These are phyloP conservation scores for Alternaria brassicae DNA, from an alignment of 2,329 filamentous ascomycete genomes.

Conservation along the genomic window DNA sequence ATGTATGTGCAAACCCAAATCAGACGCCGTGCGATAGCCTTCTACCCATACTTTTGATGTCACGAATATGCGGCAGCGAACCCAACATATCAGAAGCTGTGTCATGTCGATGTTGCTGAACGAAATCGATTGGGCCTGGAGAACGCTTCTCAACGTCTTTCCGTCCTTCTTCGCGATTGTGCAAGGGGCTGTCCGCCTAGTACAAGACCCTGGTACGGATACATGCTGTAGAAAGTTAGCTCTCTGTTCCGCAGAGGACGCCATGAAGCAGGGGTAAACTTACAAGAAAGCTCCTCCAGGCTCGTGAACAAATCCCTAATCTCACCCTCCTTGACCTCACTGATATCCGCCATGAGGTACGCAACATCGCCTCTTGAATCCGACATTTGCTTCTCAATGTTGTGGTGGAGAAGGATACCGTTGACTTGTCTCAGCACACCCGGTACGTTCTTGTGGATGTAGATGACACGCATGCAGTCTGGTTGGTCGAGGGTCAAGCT, in stretches of 20 bases:
- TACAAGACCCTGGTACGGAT: constrained; percentile 60
- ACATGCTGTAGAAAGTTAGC: constrained; percentile 30
- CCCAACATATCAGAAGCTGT: constrained; percentile 4
- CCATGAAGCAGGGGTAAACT: constrained; percentile 46
- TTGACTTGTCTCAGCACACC: constrained; percentile 96
- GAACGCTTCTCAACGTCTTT: neutral
- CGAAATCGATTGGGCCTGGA: neutral
- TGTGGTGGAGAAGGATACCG: constrained; percentile 91
- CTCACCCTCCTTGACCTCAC: constrained; percentile 78
- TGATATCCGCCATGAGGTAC: constrained; percentile 98
- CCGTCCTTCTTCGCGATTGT: neutral
- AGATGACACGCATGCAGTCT: constrained; percentile 90
- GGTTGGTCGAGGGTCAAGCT: constrained; percentile 89
- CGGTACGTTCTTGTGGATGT: constrained; percentile 95
- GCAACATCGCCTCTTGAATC: constrained; percentile 93
- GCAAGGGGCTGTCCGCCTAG: constrained; percentile 15
- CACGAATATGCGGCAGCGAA: constrained; percentile 7
- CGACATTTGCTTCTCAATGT: constrained; percentile 98
- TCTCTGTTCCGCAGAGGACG: neutral
- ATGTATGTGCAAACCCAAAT: neutral
- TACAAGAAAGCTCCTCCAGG: constrained; percentile 81
- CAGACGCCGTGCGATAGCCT: constrained; percentile 51
- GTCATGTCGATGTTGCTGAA: neutral
- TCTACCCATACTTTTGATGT: constrained; percentile 21
- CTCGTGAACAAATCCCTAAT: constrained; percentile 86